Evolutionary conservation across 805 yeast species (phyloP).

Genomic region (Hanseniaspora valbyensis): DNA sequence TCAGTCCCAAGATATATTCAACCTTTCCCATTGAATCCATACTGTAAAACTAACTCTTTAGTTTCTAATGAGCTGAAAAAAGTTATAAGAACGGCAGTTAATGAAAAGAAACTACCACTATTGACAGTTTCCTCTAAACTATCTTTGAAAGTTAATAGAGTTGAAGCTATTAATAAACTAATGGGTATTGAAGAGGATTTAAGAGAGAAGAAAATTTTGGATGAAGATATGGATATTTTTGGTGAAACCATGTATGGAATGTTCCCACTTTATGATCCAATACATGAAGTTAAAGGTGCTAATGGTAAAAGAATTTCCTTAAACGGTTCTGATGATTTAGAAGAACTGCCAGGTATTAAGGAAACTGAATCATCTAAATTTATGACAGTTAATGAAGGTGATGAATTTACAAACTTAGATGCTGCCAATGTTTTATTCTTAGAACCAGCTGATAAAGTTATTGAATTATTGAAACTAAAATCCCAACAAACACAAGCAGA

Average conservation of each 20-base stretch:
- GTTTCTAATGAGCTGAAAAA: slow-evolving; percentile 50
- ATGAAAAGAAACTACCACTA: slow-evolving; percentile 41
- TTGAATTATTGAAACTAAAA: slow-evolving; percentile 52
- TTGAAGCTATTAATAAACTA: slow-evolving; percentile 76
- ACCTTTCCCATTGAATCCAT: slow-evolving; percentile 73
- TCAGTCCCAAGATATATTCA: slow-evolving; percentile 33
- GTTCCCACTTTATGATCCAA: slow-evolving; percentile 61
- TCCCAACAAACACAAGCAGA: slow-evolving; percentile 32
- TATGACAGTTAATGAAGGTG: slow-evolving; percentile 82
- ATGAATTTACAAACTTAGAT: slow-evolving; percentile 91
- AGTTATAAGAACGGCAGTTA: slow-evolving; percentile 47
- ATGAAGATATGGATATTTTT: slow-evolving; percentile 49
- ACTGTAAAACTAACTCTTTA: slow-evolving; percentile 55
- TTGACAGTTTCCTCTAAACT: slow-evolving; percentile 69
- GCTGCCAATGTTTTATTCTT: slow-evolving; percentile 76
- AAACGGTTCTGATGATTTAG: slow-evolving; percentile 51
- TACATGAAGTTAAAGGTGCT: slow-evolving; percentile 22
- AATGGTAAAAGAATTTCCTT: neutral
- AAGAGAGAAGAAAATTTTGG: slow-evolving; percentile 39
- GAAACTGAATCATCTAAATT: slow-evolving; percentile 74
- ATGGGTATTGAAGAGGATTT: slow-evolving; percentile 53
- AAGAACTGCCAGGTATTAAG: slow-evolving; percentile 88
- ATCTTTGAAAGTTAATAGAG: slow-evolving; percentile 72
- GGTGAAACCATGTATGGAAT: slow-evolving; percentile 55
- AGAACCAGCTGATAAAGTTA: slow-evolving; percentile 76